phyloP scores from a whole-genome alignment of 305 asterid genomes.

The Vinca major region DNA sequence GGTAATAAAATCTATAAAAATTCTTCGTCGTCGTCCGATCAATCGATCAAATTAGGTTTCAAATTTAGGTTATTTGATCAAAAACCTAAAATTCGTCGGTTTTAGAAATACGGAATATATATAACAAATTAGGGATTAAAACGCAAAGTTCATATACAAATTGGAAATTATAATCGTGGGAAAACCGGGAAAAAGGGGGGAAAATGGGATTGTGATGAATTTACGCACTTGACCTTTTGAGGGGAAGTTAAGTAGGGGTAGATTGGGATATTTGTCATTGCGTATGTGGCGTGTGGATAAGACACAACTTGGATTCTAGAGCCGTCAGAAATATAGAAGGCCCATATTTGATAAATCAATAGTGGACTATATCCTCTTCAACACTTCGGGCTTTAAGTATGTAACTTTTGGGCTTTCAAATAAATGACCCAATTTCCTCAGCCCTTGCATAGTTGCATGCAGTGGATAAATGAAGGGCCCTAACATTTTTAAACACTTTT shows the following conservation, averaged over 20 bases:
- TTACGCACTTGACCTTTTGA: not conserved
- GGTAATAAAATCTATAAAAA: not conserved
- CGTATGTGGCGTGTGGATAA: not conserved
- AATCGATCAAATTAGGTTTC: slow-evolving; percentile 3
- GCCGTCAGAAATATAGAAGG: not conserved
- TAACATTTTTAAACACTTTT: too few relatives aligned
- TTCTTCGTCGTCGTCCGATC: slow-evolving; percentile 3
- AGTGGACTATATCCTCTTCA: not conserved
- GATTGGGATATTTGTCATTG: not conserved
- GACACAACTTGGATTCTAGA: not conserved
- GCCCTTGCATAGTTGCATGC: too few relatives aligned
- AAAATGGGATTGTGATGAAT: not conserved
- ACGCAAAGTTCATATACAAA: not conserved
- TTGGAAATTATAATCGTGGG: not conserved
- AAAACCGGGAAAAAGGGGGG: not conserved
- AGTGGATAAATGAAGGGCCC: too few relatives aligned
- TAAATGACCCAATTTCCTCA: not conserved
- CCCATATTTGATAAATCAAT: not conserved
- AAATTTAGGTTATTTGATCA: not conserved
- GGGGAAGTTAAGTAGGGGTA: not conserved
- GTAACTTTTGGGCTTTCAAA: not conserved
- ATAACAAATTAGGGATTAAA: not conserved
- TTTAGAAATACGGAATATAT: not conserved
- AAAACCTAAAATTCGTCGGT: not conserved
- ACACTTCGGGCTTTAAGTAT: not conserved